These are phyloP conservation scores for Amaranthus cruentus DNA, from an alignment of 148 eudicot species.

Conservation along the genomic window DNA sequence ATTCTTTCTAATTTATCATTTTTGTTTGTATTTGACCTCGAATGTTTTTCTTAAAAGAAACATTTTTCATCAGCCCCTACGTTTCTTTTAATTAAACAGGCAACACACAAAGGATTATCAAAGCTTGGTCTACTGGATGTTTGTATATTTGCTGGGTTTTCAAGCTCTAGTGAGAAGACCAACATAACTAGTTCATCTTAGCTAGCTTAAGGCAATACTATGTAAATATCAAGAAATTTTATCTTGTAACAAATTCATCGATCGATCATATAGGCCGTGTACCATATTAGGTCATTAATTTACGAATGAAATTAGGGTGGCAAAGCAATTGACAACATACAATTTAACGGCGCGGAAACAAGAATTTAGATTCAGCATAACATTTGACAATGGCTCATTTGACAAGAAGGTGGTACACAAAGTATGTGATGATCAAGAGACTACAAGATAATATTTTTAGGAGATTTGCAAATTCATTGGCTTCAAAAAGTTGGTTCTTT, in stretches of 20 bases:
- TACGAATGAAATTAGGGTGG: not conserved
- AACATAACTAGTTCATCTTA: not conserved
- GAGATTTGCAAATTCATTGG: not conserved
- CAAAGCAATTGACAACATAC: not conserved
- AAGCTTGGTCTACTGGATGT: too few species aligned
- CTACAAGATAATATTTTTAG: not conserved
- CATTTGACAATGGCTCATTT: not conserved
- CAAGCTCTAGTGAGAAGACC: constrained; percentile 34
- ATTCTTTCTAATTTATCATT: too few species aligned
- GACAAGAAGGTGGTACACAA: not conserved
- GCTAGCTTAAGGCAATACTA: not conserved
- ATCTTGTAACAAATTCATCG: constrained; percentile 4
- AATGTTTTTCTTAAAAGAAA: too few species aligned
- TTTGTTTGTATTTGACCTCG: too few species aligned
- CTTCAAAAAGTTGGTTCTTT: constrained; percentile 1
- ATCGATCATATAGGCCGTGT: constrained; percentile 9
- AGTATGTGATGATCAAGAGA: not conserved
- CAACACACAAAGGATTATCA: too few species aligned
- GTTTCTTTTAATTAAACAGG: too few species aligned
- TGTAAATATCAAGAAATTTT: not conserved
- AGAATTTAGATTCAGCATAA: not conserved
- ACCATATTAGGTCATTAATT: not conserved
- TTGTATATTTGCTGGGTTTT: constrained; percentile 30
- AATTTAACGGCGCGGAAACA: not conserved
- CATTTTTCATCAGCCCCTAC: too few species aligned